These are phyloP conservation scores for Ettlia oleoabundans DNA, from an alignment of 139 green algal species.

Conservation along the genomic window DNA sequence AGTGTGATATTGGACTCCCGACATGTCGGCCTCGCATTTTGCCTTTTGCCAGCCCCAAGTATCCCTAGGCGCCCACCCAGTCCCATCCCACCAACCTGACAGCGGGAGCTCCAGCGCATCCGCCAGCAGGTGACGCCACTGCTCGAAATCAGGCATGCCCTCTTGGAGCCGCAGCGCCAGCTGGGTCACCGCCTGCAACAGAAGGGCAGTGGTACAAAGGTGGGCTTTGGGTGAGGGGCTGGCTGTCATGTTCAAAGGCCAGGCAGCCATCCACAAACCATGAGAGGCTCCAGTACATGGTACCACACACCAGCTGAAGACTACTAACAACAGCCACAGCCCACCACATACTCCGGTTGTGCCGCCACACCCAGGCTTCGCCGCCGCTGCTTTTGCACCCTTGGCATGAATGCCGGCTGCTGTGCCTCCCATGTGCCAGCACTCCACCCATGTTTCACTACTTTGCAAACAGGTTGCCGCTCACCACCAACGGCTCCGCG, in stretches of 20 bases:
- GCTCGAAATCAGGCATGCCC: constrained; percentile 19
- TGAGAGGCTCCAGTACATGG: too few relatives aligned
- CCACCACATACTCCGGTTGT: neutral
- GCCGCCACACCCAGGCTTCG: neutral
- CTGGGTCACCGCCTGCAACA: constrained; percentile 23
- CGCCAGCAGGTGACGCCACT: constrained; percentile 29
- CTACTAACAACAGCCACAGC: neutral
- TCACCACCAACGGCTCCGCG: constrained; percentile 18
- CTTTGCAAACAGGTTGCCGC: too few relatives aligned
- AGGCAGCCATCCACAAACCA: too few relatives aligned
- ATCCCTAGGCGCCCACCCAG: neutral
- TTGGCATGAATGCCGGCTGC: neutral
- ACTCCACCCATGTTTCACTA: too few relatives aligned
- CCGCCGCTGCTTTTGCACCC: neutral
- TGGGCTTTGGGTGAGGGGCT: too few relatives aligned
- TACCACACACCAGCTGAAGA: too few relatives aligned
- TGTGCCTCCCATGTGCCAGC: too few relatives aligned
- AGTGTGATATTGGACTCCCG: too few relatives aligned
- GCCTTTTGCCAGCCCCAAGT: neutral
- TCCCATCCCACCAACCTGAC: neutral
- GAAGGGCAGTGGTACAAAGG: neutral
- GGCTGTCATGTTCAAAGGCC: neutral
- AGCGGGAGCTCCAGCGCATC: constrained; percentile 46
- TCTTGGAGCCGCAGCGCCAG: constrained; percentile 34
- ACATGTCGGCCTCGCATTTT: too few relatives aligned